These are phyloP conservation scores for Phytophthora multivora DNA, from an alignment of 352 stramenopile genomes.

Conservation along the genomic window DNA sequence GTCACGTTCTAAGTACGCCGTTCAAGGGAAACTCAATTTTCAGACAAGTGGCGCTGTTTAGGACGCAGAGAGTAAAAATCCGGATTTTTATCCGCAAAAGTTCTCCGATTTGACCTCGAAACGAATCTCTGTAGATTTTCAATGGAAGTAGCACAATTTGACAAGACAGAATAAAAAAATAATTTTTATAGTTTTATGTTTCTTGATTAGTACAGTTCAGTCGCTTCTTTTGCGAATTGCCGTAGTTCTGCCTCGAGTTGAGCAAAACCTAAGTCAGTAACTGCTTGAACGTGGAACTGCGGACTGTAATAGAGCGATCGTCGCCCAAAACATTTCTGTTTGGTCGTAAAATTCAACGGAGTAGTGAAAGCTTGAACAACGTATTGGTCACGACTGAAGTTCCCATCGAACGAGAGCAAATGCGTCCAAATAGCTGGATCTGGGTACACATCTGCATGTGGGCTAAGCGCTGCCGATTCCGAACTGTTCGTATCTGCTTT, in stretches of 20 bases:
- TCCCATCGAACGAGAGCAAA: constrained; percentile 58
- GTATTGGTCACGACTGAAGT: constrained; percentile 41
- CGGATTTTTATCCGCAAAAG: neutral
- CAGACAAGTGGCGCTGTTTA: constrained; percentile 50
- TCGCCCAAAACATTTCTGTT: constrained; percentile 65
- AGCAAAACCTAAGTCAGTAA: constrained; percentile 7
- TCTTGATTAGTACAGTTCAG: neutral
- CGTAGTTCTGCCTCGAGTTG: constrained; percentile 19
- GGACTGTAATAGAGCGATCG: constrained; percentile 9
- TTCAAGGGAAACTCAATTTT: constrained; percentile 39
- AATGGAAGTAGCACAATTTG: constrained; percentile 4
- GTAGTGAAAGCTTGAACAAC: constrained; percentile 53
- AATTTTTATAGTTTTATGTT: neutral
- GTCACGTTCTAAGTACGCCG: constrained; percentile 36
- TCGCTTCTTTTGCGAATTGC: constrained; percentile 16
- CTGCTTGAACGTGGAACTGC: constrained; percentile 16
- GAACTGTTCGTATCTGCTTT: neutral
- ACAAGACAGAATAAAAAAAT: neutral
- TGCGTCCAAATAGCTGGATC: constrained; percentile 65
- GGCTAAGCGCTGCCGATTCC: neutral
- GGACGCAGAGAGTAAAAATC: constrained; percentile 23
- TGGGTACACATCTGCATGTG: neutral
- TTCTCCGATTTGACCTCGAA: constrained; percentile 8
- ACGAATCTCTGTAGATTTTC: constrained; percentile 6
- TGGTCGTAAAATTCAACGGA: constrained; percentile 32